Percentiles rank a stretch among this genome's conserved stretches.
phyloP scores from a whole-genome alignment of 306 rosid genomes.

The Malus sylvestris region DNA sequence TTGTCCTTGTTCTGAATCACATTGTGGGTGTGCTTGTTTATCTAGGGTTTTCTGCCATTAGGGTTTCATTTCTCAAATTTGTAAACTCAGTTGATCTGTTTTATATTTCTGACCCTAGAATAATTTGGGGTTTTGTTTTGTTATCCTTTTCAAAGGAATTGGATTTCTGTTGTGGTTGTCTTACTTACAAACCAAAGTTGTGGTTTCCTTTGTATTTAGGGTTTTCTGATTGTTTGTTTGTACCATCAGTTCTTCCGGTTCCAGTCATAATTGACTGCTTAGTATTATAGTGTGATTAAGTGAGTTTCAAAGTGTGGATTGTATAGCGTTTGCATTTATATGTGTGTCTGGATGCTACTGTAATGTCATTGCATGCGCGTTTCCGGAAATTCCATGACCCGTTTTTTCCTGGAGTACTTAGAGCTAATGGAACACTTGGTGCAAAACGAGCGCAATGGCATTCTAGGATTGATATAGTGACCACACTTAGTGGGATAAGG shows the following conservation, averaged over 20 bases:
- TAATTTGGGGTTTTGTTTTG: not conserved
- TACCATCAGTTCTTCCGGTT: no score
- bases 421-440: no score
- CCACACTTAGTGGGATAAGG: no score
- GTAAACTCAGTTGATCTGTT: not conserved
- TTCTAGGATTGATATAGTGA: no score
- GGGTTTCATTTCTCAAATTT: not conserved
- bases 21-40: not conserved
- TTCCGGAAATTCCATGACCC: not conserved
- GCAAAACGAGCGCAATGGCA: no score
- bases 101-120: not conserved
- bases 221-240: not conserved
- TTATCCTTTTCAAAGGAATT: not conserved
- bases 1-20: not conserved
- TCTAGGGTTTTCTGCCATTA: not conserved
- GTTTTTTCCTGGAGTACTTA: not conserved
- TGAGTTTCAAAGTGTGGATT: not conserved
- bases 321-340: not conserved
- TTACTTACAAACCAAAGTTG: not conserved
- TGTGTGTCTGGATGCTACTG: not conserved
- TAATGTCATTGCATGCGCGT: not conserved
- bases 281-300: no score
- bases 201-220: not conserved
- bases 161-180: no score
- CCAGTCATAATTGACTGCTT: no score